These are phyloP conservation scores for Sporothrix euskadiensis DNA, from an alignment of 2,329 filamentous ascomycete species.

Conservation along the genomic window DNA sequence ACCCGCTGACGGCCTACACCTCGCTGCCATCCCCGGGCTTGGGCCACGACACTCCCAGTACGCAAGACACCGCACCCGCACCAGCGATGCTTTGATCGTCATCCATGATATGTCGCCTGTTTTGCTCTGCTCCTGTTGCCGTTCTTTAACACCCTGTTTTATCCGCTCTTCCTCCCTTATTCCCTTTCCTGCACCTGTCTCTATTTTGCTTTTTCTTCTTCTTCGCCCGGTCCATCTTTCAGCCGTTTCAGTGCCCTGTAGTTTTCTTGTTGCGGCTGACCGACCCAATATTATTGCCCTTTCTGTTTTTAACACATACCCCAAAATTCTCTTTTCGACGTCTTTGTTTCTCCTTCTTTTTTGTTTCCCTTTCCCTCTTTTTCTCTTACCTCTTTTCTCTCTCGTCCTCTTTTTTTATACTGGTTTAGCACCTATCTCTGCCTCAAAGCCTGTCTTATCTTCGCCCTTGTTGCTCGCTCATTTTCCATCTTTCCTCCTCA, in stretches of 20 bases:
- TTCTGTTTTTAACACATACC: neutral
- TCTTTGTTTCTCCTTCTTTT: constrained; percentile 2
- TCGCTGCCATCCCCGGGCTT: constrained; percentile 26
- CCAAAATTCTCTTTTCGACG: neutral
- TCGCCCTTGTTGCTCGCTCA: neutral
- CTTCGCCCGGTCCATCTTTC: neutral
- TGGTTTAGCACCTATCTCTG: neutral
- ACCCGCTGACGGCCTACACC: constrained; percentile 25
- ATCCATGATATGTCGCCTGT: neutral
- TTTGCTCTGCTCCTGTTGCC: neutral
- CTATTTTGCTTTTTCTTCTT: neutral
- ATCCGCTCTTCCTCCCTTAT: neutral
- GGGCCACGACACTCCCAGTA: constrained; percentile 32
- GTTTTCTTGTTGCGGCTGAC: constrained; percentile 12
- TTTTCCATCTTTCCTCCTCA: neutral
- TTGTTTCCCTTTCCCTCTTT: neutral
- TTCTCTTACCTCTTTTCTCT: neutral
- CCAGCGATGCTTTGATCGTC: constrained; percentile 6
- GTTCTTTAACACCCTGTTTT: neutral
- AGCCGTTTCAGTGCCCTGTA: neutral
- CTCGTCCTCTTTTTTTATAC: neutral
- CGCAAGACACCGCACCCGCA: constrained; percentile 19
- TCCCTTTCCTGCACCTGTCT: neutral
- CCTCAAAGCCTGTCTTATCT: neutral
- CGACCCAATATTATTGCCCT: constrained; percentile 16